Evolutionary conservation across 768 basidiomycete genomes (phyloP).

Genomic region (Auricularia sp.): DNA sequence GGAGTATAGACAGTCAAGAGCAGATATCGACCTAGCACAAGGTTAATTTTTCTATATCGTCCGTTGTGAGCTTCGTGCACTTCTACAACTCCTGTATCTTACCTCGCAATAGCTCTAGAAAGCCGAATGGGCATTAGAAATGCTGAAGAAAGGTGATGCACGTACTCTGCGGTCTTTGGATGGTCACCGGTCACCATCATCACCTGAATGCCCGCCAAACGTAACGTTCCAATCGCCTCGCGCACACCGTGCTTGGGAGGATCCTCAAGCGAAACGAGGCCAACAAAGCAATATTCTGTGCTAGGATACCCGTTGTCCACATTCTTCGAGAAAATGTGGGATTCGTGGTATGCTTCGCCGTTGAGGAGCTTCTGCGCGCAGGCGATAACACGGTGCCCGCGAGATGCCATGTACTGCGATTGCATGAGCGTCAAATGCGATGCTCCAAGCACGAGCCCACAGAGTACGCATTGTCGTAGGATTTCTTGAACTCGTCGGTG

Average conservation of each 20-base stretch:
- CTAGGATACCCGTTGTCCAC: slow-evolving; percentile 34
- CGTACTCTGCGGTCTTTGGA: slow-evolving; percentile 53
- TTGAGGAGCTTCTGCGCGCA: slow-evolving; percentile 52
- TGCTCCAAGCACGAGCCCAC: slow-evolving; percentile 22
- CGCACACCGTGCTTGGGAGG: slow-evolving; percentile 64
- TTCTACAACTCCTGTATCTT: not conserved
- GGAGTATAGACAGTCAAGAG: too few species aligned
- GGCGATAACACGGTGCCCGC: slow-evolving; percentile 66
- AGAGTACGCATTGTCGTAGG: slow-evolving; percentile 53
- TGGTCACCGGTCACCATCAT: slow-evolving; percentile 74
- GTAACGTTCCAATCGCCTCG: slow-evolving; percentile 59
- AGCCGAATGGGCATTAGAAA: not conserved
- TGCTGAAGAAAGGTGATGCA: not conserved
- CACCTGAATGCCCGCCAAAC: slow-evolving; percentile 62
- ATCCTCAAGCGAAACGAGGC: slow-evolving; percentile 58
- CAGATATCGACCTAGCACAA: slow-evolving; percentile 35
- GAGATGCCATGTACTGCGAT: slow-evolving; percentile 61
- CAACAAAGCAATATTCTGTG: slow-evolving; percentile 50
- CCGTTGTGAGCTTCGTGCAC: too few species aligned
- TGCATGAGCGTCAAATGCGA: not conserved
- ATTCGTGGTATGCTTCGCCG: slow-evolving; percentile 33
- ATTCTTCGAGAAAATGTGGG: slow-evolving; percentile 43
- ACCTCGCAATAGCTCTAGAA: slow-evolving; percentile 39
- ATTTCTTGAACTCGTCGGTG: slow-evolving; percentile 41
- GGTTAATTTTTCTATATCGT: slow-evolving; percentile 44